phyloP scores from a whole-genome alignment of 257 asterid species.

The Fraxinus excelsior region DNA sequence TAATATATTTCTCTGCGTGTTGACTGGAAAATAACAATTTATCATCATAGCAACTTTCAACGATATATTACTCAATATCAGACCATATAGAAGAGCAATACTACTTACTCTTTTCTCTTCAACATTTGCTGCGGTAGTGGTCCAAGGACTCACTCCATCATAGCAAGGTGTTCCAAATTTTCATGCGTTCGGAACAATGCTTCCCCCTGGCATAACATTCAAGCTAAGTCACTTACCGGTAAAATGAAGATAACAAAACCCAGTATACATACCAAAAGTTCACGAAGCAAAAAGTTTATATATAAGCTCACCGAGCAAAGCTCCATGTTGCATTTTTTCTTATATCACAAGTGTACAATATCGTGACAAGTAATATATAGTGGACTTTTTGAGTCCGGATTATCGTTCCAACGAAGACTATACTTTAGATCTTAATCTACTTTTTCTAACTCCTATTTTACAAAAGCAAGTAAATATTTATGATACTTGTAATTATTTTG shows the following conservation, averaged over 20 bases:
- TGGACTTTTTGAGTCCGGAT: too few species aligned
- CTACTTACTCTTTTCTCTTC: constrained; percentile 70
- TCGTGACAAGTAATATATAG: too few species aligned
- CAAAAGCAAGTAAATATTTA: too few species aligned
- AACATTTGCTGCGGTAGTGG: constrained; percentile 72
- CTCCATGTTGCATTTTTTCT: too few species aligned
- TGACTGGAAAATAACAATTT: constrained; percentile 42
- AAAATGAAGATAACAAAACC: not conserved
- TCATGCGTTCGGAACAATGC: constrained; percentile 92
- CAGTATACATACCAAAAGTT: not conserved
- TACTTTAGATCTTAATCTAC: too few species aligned
- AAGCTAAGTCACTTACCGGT: not conserved
- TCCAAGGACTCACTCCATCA: constrained; percentile 95
- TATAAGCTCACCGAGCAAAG: constrained; percentile 1
- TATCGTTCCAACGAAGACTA: too few species aligned
- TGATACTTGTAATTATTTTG: too few species aligned
- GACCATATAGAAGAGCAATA: not conserved
- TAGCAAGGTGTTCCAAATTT: constrained; percentile 88
- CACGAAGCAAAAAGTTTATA: not conserved
- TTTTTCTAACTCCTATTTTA: too few species aligned
- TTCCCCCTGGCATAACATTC: constrained; percentile 52
- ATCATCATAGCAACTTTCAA: not conserved
- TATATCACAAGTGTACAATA: too few species aligned
- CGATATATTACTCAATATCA: not conserved
- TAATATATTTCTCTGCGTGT: constrained; percentile 66